Base-by-base conservation (phyloP, 2,329 filamentous ascomycete species). In the Exophiala aquamarina region DNA sequence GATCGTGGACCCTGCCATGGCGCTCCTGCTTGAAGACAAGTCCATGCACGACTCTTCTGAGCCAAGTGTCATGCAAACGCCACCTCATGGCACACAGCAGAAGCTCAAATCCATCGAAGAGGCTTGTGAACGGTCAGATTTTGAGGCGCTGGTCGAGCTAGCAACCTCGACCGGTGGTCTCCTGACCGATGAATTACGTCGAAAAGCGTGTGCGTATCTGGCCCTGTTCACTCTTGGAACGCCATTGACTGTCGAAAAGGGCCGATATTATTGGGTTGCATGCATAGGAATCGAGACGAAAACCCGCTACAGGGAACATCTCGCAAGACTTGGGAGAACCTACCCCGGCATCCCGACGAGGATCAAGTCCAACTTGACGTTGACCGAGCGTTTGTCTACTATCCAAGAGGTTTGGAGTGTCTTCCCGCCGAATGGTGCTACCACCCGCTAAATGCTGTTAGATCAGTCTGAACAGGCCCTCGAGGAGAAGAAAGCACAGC, bases 361-460 rank as follows among this genome's bases (percentile, higher is more conserved):
- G 83, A 87, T 40, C 93, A 98, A 70, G 90, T 98, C 31, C 79
- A 84, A 62, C 78, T 97, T 38, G 93, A 98, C 65, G 93, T 98
- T 46, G 83, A 96, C 68, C 81, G 93, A 46, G 91, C 93, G n/a
- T 98, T 98, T 69, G 86, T 97, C 51, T 94, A 96, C 71, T 98
- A 98, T 66, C 93, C 93, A 10, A 78, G 81, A 54, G 81, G 90
- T 93, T 75, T 61, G 77, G 58, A 47, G 38, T 42, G 36, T 14
- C 20, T 34, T 47, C 34, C 57, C 50, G 44, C 45, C 57, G 56
- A 50, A 58, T 44, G 56, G 23, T 26, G 6, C 11, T 50, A 51
- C 32, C 52, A 44, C 45, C 31, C 26, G 28, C 44, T 48, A 38
- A 43, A 35, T 38, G 34, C 18, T 29, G 14, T 34, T 21, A 89